Evolutionary conservation across 768 basidiomycete genomes (phyloP), one percentile per base, ranked within the genome.

Genomic region (Russula sp.): DNA sequence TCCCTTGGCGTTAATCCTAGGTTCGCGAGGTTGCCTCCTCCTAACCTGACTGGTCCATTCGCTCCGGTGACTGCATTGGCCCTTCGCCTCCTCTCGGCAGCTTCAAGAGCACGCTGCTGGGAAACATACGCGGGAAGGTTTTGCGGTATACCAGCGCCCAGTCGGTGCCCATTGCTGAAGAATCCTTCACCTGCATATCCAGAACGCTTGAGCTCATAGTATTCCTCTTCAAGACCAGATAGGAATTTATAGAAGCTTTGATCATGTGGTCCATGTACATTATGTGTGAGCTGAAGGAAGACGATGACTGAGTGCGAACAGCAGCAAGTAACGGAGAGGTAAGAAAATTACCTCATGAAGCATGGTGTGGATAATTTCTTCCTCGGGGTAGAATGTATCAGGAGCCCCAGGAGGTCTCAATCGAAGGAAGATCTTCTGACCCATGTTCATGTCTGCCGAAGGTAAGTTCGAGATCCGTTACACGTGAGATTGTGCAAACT

Each of bases 181-280:
- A 97, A 98, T 3, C 94, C 95, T 73, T 97, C 94, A 14, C 95
- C 94, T 6, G 87, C 78, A 73, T 94, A 98, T 0, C 94, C 95
- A 14, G 84, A 85, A 20, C 84, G 79, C 67, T 86, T 84, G 6
- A 97, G 79, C 3, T 80, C 84, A 45, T 90, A 88, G 68, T 87
- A 94, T 75, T 97, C 95, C 59, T 93, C 88, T 70, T 94, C 88
- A 3, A 96, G 78, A 22, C 79, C 81, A 3, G 82, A 77, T 5
- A 91, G 81, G 67, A 83, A 82, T 60, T 87, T 85, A 77, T 91
- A 89, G 68, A 94, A 90, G 56, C 80, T 82, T 55, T 91, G 87
- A 68, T 98, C 91, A 68, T 97, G 95, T 6, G 93, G 89, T 3
- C 92, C 91, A 69, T 93, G 90, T 8, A 89, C 84, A 70, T 89